Conservation (phyloP, 768 basidiomycete species). For the Hygrocybe coccinea region DNA sequence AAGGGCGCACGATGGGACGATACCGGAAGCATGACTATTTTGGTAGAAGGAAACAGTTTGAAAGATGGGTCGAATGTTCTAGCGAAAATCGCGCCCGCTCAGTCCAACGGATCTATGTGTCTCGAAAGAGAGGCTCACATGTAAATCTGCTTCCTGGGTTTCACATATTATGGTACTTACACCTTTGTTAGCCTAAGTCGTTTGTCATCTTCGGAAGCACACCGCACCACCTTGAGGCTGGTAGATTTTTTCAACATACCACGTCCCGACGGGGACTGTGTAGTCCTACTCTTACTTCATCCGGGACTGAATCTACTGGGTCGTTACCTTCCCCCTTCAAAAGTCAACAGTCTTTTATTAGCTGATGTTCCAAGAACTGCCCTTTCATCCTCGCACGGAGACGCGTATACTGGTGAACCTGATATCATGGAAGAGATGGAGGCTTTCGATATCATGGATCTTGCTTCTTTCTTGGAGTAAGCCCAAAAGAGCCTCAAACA, state of each 20-base stretch:
- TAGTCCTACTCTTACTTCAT: constrained; percentile 66
- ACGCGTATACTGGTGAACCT: constrained; percentile 43
- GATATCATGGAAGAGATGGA: constrained; percentile 50
- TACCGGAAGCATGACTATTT: constrained; percentile 63
- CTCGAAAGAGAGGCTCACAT: constrained; percentile 70
- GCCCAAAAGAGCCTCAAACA: constrained; percentile 16
- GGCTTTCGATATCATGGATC: constrained; percentile 66
- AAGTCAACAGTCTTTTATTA: constrained; percentile 62
- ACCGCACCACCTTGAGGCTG: constrained; percentile 50
- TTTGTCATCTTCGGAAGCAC: constrained; percentile 48
- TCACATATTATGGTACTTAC: no score
- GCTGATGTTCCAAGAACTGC: constrained; percentile 46
- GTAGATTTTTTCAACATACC: constrained; percentile 66
- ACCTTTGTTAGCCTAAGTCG: constrained; percentile 41
- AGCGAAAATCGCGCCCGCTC: constrained; percentile 69
- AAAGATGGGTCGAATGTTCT: constrained; percentile 66
- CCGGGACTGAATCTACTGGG: constrained; percentile 66
- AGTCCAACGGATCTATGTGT: constrained; percentile 68
- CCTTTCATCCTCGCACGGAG: constrained; percentile 41
- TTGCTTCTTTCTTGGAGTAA: constrained; percentile 71
- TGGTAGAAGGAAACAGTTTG: constrained; percentile 64
- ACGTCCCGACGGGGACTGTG: constrained; percentile 59
- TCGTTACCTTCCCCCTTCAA: constrained; percentile 62
- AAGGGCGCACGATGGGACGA: constrained; percentile 66
- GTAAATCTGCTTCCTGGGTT: constrained; percentile 34